Conservation (phyloP, 106 monocot genomes). For the Alisma plantagoaquatica region DNA sequence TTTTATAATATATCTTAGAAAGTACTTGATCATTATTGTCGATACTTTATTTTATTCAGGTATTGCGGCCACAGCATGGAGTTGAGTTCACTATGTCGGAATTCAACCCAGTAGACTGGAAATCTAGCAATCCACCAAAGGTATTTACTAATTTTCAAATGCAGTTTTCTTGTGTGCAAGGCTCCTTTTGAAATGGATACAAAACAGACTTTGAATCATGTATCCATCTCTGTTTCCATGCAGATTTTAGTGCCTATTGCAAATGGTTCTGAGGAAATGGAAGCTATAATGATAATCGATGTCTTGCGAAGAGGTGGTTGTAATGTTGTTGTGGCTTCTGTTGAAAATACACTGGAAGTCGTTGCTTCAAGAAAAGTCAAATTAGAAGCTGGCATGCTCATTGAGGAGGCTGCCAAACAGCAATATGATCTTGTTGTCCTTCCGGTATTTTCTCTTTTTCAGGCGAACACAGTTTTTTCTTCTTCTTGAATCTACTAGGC, state of each 20-base stretch:
- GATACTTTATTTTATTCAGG: constrained; percentile 39
- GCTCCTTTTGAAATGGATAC: too few species aligned
- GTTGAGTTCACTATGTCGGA: constrained; percentile 54
- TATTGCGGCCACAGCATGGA: constrained; percentile 57
- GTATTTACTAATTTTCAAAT: too few species aligned
- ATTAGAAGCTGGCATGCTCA: constrained; percentile 57
- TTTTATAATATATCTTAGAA: not conserved
- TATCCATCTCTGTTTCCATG: not conserved
- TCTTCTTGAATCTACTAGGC: too few species aligned
- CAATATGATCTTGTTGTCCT: constrained; percentile 77
- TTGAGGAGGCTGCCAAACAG: constrained; percentile 48
- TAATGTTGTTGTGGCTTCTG: constrained; percentile 63
- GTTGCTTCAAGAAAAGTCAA: constrained; percentile 90
- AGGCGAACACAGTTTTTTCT: too few species aligned
- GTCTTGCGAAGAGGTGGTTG: constrained; percentile 60
- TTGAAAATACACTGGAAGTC: constrained; percentile 67
- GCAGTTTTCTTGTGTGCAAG: too few species aligned
- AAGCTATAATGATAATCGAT: constrained; percentile 81
- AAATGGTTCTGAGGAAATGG: constrained; percentile 92
- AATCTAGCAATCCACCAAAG: constrained; percentile 44
- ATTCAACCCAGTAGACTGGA: constrained; percentile 64
- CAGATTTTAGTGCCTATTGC: constrained; percentile 93
- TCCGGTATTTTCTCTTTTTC: constrained; percentile 39
- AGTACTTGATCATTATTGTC: not conserved
- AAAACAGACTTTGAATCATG: not conserved